Conservation (phyloP, 2,329 filamentous ascomycete species). For the Microcera coccophila region DNA sequence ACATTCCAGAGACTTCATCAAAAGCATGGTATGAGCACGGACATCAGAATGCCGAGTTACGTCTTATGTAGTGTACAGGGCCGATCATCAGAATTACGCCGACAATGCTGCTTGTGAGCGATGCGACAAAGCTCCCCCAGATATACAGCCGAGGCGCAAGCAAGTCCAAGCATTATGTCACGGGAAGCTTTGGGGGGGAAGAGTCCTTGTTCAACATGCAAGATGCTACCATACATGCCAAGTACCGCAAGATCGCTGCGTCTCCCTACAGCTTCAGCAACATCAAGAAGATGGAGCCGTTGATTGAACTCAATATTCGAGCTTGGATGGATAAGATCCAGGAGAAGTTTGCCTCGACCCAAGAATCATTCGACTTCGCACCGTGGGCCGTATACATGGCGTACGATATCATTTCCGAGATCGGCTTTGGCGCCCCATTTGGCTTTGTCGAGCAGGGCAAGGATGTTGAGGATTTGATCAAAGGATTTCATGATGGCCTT, state of each 20-base stretch:
- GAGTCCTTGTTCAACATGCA: slow-evolving; percentile 58
- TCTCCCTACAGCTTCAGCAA: slow-evolving; percentile 53
- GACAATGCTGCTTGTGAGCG: too few relatives aligned
- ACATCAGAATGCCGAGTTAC: too few relatives aligned
- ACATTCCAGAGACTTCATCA: too few relatives aligned
- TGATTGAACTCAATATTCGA: slow-evolving; percentile 48
- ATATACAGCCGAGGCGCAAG: slow-evolving; percentile 54
- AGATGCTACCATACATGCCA: slow-evolving; percentile 46
- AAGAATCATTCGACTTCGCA: slow-evolving; percentile 49
- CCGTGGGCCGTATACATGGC: slow-evolving; percentile 27
- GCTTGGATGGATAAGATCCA: slow-evolving; percentile 50
- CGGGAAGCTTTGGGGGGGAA: slow-evolving; percentile 52
- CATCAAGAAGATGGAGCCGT: slow-evolving; percentile 55
- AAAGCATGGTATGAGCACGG: too few relatives aligned
- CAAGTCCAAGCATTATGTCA: slow-evolving; percentile 57
- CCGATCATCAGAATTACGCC: too few relatives aligned
- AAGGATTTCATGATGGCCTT: slow-evolving; percentile 17
- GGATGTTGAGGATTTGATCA: slow-evolving; percentile 43
- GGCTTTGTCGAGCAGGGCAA: slow-evolving; percentile 45
- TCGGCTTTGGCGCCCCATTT: slow-evolving; percentile 38
- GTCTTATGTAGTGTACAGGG: too few relatives aligned
- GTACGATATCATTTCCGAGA: slow-evolving; percentile 50
- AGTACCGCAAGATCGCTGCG: slow-evolving; percentile 52
- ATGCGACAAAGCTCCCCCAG: slow-evolving; percentile 49
- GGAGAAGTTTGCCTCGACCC: slow-evolving; percentile 41